Evolutionary conservation across 805 yeast genomes (phyloP).

Genomic region (Nematodospora valgi): DNA sequence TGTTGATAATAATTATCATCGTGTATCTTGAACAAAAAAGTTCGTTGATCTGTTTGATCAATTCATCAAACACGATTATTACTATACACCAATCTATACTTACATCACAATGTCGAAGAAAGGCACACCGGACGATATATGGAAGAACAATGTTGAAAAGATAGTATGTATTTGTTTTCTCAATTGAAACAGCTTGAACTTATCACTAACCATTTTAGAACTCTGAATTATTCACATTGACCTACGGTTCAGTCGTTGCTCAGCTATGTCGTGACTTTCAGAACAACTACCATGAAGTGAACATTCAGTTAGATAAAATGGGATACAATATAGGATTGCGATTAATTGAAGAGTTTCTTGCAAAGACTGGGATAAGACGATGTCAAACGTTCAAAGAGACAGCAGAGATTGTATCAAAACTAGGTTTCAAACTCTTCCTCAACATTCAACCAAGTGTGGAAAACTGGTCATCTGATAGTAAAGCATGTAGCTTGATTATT

Average conservation of each 20-base stretch:
- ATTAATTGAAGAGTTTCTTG: slow-evolving; percentile 87
- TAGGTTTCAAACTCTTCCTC: slow-evolving; percentile 87
- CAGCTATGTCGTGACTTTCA: slow-evolving; percentile 84
- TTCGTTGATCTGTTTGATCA: too few relatives aligned
- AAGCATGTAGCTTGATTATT: slow-evolving; percentile 67
- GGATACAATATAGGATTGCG: slow-evolving; percentile 93
- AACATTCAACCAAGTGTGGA: slow-evolving; percentile 74
- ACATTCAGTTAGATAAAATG: slow-evolving; percentile 83
- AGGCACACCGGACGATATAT: slow-evolving; percentile 73
- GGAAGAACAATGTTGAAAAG: slow-evolving; percentile 86
- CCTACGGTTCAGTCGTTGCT: slow-evolving; percentile 91
- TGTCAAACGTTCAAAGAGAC: slow-evolving; percentile 81
- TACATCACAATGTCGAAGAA: slow-evolving; percentile 20
- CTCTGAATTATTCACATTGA: slow-evolving; percentile 88
- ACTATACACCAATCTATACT: too few relatives aligned
- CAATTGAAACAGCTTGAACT: not conserved
- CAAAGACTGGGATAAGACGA: slow-evolving; percentile 80
- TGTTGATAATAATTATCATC: too few relatives aligned
- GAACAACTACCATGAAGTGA: slow-evolving; percentile 73
- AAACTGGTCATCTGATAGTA: slow-evolving; percentile 74
- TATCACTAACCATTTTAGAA: slow-evolving; percentile 43
- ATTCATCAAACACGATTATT: too few relatives aligned
- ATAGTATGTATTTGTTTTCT: slow-evolving; percentile 47
- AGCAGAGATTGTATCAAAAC: slow-evolving; percentile 77
- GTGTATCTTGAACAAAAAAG: too few relatives aligned